phyloP scores from a whole-genome alignment of 345 rosid species.

The Salix purpurea region DNA sequence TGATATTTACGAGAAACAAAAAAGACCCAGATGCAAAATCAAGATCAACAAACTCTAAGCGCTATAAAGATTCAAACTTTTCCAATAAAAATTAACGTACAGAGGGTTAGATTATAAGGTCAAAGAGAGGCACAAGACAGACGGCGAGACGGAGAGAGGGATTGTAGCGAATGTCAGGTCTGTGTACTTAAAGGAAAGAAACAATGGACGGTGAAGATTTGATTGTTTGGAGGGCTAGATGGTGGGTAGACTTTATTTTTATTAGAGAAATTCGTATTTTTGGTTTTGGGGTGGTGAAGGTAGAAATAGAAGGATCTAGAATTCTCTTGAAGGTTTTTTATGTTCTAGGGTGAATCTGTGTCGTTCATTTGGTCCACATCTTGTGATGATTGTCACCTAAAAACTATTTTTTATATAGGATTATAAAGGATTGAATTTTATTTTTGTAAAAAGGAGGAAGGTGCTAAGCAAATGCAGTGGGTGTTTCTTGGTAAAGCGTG shows the following conservation, averaged over 20 bases:
- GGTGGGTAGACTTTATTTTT: background rate
- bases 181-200: background rate
- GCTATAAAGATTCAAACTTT: background rate
- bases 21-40: background rate
- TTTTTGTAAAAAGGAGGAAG: background rate
- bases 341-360: background rate
- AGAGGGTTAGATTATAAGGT: background rate
- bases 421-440: background rate
- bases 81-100: background rate
- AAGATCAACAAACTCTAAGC: background rate
- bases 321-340: background rate
- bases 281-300: background rate
- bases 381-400: background rate
- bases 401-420: background rate
- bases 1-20: background rate
- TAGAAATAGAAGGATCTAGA: slow-evolving; percentile 1
- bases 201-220: slow-evolving; percentile 23
- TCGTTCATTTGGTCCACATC: background rate
- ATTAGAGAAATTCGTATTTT: background rate
- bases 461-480: background rate
- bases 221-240: background rate
- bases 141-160: slow-evolving; percentile 8
- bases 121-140: slow-evolving; percentile 13
- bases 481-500: background rate
- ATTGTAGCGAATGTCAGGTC: background rate